These are phyloP conservation scores for Dacryopinax spathularia DNA, from an alignment of 768 basidiomycete genomes.

Conservation along the genomic window DNA sequence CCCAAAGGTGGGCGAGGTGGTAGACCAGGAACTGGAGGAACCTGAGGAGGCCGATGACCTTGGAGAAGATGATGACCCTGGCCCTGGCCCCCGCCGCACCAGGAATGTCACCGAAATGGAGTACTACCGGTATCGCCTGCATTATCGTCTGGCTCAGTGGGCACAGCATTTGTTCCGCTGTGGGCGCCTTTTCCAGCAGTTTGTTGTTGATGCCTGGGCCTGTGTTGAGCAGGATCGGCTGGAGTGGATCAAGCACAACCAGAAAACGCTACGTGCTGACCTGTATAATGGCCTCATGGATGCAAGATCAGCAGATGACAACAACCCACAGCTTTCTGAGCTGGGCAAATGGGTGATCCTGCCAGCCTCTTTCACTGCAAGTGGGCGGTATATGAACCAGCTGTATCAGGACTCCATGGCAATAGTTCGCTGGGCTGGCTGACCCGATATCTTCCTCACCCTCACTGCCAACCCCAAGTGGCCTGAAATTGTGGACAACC, in stretches of 20 bases:
- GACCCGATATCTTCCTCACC: too few species aligned
- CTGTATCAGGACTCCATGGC: too few species aligned
- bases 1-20: too few species aligned
- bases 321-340: constrained; percentile 18
- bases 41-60: too few species aligned
- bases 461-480: constrained; percentile 41
- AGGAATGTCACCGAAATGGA: too few species aligned
- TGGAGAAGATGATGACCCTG: too few species aligned
- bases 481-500: constrained; percentile 30
- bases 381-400: constrained; percentile 33
- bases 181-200: constrained; percentile 33
- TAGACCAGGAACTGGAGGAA: too few species aligned
- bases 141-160: constrained; percentile 15
- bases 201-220: constrained; percentile 35
- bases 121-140: constrained; percentile 25
- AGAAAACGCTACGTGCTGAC: too few species aligned
- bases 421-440: too few species aligned
- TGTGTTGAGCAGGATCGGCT: constrained; percentile 30
- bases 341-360: constrained; percentile 27
- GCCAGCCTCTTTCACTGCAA: constrained; percentile 31
- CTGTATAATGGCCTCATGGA: constrained; percentile 27
- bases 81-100: too few species aligned
- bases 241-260: constrained; percentile 24
- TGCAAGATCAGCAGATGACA: constrained; percentile 15
- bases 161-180: constrained; percentile 23